A percentile compares a stretch with the other conserved stretches of the same genome.
Evolutionary conservation across 352 stramenopile species (phyloP).

Genomic region (Thraustochytrium sp.): DNA sequence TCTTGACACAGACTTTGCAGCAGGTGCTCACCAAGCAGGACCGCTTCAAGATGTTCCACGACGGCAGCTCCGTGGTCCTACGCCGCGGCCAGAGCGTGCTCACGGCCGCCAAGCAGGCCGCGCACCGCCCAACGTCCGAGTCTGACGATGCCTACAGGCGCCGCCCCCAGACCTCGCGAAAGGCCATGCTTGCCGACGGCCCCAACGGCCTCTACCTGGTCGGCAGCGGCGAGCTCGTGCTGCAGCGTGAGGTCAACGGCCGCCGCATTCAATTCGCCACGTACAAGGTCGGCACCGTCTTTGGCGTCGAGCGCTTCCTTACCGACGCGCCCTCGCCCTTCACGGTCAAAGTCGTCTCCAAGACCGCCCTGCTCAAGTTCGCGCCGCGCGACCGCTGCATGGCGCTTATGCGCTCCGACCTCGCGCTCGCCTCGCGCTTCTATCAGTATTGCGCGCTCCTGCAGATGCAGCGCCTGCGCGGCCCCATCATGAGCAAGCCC

Average conservation of each 20-base stretch:
- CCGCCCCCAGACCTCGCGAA: background rate
- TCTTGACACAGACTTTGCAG: conserved; percentile 32
- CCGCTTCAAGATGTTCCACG: conserved; percentile 31
- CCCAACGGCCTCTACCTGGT: conserved; percentile 34
- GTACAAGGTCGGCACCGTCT: conserved; percentile 30
- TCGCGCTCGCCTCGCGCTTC: conserved; percentile 13
- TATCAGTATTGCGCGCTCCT: conserved; percentile 38
- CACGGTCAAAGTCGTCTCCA: conserved; percentile 24
- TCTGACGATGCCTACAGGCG: background rate
- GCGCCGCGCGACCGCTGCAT: conserved; percentile 21
- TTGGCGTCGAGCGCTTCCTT: conserved; percentile 36
- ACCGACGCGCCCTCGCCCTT: conserved; percentile 30
- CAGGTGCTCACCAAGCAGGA: conserved; percentile 38
- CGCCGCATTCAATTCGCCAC: conserved; percentile 29
- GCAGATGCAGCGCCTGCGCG: conserved; percentile 36
- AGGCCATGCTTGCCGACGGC: background rate
- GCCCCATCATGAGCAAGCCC: conserved; percentile 22
- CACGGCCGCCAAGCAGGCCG: background rate
- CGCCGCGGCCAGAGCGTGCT: conserved; percentile 24
- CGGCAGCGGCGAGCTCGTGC: background rate
- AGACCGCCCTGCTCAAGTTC: conserved; percentile 32
- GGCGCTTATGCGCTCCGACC: conserved; percentile 9
- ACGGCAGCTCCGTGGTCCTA: conserved; percentile 8
- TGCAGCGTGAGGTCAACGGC: conserved; percentile 30
- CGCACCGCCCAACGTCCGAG: background rate